Percentiles rank a stretch among this genome's conserved stretches.
These are phyloP conservation scores for Eucalyptus leucophloia DNA, from an alignment of 345 rosid species.

Conservation along the genomic window DNA sequence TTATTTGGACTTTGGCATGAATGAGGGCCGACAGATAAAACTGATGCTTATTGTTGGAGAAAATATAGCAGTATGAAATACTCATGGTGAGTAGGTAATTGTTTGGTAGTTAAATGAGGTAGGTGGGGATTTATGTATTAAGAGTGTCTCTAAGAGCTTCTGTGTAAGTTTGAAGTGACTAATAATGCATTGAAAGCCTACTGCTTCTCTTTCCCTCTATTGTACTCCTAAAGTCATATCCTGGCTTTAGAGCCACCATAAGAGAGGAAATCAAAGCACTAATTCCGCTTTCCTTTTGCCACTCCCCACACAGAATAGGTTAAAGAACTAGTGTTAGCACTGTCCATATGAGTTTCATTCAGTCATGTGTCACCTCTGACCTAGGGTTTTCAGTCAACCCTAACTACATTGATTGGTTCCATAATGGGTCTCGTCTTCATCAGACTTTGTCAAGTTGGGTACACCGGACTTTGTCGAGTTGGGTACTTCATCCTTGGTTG, in stretches of 20 bases:
- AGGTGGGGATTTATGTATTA: not conserved
- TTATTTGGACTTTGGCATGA: not conserved
- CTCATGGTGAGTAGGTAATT: not conserved
- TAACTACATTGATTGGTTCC: not conserved
- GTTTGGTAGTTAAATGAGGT: not conserved
- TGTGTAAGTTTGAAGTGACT: not conserved
- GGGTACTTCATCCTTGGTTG: not conserved
- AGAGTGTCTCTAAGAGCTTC: not conserved
- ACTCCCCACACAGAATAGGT: not conserved
- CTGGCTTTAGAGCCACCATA: not conserved
- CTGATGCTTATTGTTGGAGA: not conserved
- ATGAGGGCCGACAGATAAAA: not conserved
- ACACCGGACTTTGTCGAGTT: not conserved
- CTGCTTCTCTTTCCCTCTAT: not conserved
- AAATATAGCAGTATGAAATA: not conserved
- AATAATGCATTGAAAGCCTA: not conserved
- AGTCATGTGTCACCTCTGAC: not conserved
- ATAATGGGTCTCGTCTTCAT: not conserved
- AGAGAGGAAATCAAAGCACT: not conserved
- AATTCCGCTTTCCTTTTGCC: not conserved
- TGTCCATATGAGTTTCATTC: not conserved
- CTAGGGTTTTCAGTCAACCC: not conserved
- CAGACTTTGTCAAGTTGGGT: not conserved
- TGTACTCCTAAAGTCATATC: not conserved
- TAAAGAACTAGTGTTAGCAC: not conserved